Evolutionary conservation across 768 basidiomycete genomes (phyloP).

Genomic region (Neoboletus brunneissimus): DNA sequence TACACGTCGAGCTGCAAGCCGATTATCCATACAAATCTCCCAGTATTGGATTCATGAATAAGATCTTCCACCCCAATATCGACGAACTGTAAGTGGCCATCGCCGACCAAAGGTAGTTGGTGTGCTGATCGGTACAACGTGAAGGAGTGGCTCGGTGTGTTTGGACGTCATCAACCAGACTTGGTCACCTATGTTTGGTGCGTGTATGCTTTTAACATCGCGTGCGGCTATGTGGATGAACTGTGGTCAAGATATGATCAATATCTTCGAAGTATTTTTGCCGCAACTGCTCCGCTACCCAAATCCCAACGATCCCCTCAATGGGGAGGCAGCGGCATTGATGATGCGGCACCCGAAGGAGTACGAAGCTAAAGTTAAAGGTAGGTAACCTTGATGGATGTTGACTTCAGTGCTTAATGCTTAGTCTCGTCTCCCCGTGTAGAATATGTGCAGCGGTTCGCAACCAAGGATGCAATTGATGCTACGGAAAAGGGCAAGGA

Average conservation of each 20-base stretch:
- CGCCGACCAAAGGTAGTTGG: not conserved
- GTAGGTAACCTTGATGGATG: slow-evolving; percentile 37
- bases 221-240: slow-evolving; percentile 1
- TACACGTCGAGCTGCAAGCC: slow-evolving; percentile 97
- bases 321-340: slow-evolving; percentile 95
- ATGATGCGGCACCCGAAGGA: slow-evolving; percentile 97
- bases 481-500: slow-evolving; percentile 60
- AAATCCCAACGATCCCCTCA: slow-evolving; percentile 96
- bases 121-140: slow-evolving; percentile 8
- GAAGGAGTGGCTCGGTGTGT: slow-evolving; percentile 95
- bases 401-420: not conserved
- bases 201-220: slow-evolving; percentile 30
- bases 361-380: slow-evolving; percentile 93
- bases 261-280: slow-evolving; percentile 97
- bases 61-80: slow-evolving; percentile 99
- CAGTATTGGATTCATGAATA: slow-evolving; percentile 99
- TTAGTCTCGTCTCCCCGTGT: slow-evolving; percentile 4
- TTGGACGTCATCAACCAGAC: slow-evolving; percentile 99
- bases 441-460: slow-evolving; percentile 97
- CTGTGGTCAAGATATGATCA: slow-evolving; percentile 82
- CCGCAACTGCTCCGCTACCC: slow-evolving; percentile 97
- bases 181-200: slow-evolving; percentile 99
- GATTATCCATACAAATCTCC: slow-evolving; percentile 99
- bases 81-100: slow-evolving; percentile 83
- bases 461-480: slow-evolving; percentile 87